These are phyloP conservation scores for Lanzia echinophila DNA, from an alignment of 2,329 filamentous ascomycete genomes.

Conservation along the genomic window DNA sequence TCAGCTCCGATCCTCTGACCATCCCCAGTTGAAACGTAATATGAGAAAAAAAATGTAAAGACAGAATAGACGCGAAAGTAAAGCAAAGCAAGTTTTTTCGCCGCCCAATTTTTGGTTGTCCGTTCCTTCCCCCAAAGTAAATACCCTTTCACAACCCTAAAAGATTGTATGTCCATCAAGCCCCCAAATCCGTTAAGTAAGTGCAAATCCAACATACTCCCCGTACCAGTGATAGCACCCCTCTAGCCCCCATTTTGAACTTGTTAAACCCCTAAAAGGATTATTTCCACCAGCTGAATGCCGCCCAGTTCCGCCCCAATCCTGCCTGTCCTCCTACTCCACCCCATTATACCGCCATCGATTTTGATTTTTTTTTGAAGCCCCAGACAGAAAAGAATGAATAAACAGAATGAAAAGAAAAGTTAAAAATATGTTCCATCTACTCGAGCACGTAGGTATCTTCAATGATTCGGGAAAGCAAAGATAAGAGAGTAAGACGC, in stretches of 20 bases:
- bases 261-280: neutral
- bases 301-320: too few species aligned
- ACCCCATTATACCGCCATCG: too few species aligned
- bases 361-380: too few species aligned
- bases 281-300: neutral
- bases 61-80: neutral
- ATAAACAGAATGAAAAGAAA: too few species aligned
- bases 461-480: too few species aligned
- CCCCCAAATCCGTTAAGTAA: neutral
- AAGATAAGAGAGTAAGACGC: too few species aligned
- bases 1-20: neutral
- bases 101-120: neutral
- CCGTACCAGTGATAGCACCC: slow-evolving; percentile 1
- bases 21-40: neutral
- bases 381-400: too few species aligned
- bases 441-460: too few species aligned
- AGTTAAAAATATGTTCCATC: too few species aligned
- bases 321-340: too few species aligned
- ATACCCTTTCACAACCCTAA: neutral
- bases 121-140: neutral
- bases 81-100: neutral
- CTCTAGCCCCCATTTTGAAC: neutral
- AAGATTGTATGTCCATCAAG: neutral
- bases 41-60: slow-evolving; percentile 3
- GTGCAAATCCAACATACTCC: neutral